Conservation (phyloP, 345 rosid species). For the Boechera stricta region DNA sequence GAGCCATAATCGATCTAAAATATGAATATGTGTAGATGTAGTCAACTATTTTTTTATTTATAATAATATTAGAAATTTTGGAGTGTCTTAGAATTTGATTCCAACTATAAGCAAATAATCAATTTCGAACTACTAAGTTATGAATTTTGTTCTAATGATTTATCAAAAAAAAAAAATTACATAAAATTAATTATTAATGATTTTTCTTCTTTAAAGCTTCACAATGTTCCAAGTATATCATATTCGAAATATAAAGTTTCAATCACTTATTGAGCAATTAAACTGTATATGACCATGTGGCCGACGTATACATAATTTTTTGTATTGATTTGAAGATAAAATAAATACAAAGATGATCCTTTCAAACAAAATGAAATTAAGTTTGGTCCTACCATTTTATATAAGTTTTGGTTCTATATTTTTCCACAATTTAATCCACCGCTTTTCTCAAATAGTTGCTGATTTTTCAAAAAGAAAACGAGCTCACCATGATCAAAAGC, state of each 20-base stretch:
- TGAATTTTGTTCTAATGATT: too few relatives aligned
- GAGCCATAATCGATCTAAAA: too few relatives aligned
- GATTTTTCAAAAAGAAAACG: conserved; percentile 24
- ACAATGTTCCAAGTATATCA: background rate
- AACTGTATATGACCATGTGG: conserved; percentile 14
- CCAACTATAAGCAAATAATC: too few relatives aligned
- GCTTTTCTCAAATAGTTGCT: conserved; percentile 19
- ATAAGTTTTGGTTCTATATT: conserved; percentile 5
- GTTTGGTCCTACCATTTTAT: conserved; percentile 38
- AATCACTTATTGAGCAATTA: conserved; percentile 17
- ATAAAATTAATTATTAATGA: too few relatives aligned
- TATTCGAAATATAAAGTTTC: conserved; percentile 1
- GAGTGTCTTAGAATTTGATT: too few relatives aligned
- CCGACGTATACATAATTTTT: conserved; percentile 10
- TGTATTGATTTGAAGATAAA: conserved; percentile 1
- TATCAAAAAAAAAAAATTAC: too few relatives aligned
- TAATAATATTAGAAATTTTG: too few relatives aligned
- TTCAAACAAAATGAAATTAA: conserved; percentile 4
- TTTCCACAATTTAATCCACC: conserved; percentile 23
- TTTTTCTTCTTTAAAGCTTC: too few relatives aligned
- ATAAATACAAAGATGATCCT: background rate
- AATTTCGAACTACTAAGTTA: too few relatives aligned
- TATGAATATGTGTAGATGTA: too few relatives aligned
- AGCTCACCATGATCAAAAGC: background rate
- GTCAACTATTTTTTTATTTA: too few relatives aligned